Conservation (phyloP, 2,329 filamentous ascomycete species). For the Pyrenophora tritici-repentis region DNA sequence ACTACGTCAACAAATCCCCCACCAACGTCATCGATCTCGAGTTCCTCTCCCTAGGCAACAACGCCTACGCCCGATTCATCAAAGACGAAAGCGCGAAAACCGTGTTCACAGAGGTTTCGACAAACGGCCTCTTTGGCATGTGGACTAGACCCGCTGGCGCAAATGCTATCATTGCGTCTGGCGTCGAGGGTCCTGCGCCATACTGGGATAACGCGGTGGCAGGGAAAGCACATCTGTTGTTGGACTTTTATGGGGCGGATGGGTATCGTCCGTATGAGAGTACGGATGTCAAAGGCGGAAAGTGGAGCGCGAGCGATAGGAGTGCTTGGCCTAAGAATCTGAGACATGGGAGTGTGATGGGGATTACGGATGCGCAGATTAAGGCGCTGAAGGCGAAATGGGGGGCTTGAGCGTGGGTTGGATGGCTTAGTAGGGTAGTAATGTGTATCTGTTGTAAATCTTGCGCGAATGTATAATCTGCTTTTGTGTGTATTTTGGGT, state of each 20-base stretch:
- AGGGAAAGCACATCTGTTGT: constrained; percentile 52
- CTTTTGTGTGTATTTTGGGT: too few relatives aligned
- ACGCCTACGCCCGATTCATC: constrained; percentile 59
- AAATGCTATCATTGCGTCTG: constrained; percentile 47
- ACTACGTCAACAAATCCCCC: constrained; percentile 56
- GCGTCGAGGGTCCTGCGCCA: constrained; percentile 37
- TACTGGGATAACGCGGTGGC: constrained; percentile 42
- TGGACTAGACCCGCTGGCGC: constrained; percentile 57
- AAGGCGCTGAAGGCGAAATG: constrained; percentile 47
- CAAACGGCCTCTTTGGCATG: constrained; percentile 56
- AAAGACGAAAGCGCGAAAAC: constrained; percentile 60
- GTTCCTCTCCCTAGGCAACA: constrained; percentile 54
- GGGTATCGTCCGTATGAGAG: constrained; percentile 59
- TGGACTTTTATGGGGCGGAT: constrained; percentile 49
- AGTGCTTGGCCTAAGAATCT: constrained; percentile 54
- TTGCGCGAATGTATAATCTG: too few relatives aligned
- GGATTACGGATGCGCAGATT: constrained; percentile 35
- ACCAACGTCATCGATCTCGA: constrained; percentile 62
- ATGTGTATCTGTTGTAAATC: too few relatives aligned
- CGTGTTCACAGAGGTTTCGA: constrained; percentile 58
- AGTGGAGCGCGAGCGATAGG: constrained; percentile 54
- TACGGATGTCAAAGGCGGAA: constrained; percentile 51
- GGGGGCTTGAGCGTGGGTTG: constrained; percentile 6
- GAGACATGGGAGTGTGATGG: constrained; percentile 54
- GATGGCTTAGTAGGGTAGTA: too few relatives aligned